phyloP scores from a whole-genome alignment of 495 filamentous ascomycete genomes.

The Stereocaulon alpinum region DNA sequence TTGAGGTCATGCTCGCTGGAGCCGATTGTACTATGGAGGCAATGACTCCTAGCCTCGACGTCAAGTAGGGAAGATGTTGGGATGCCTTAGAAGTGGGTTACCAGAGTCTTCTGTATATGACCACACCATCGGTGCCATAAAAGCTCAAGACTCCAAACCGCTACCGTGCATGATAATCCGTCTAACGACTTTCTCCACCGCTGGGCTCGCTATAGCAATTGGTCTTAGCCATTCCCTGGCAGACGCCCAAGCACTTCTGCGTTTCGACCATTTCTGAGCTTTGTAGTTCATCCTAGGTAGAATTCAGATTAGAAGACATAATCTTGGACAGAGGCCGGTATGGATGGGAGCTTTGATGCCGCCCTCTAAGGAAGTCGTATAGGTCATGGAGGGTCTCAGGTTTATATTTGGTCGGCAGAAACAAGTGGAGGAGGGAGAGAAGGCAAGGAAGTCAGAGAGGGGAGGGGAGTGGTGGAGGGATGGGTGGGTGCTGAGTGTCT shows the following conservation, averaged over 20 bases:
- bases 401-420: neutral
- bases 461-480: neutral
- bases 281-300: neutral
- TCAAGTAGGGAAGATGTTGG: neutral
- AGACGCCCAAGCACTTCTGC: slow-evolving; percentile 37
- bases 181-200: slow-evolving; percentile 32
- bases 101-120: neutral
- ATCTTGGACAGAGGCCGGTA: neutral
- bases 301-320: neutral
- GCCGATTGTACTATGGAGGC: neutral
- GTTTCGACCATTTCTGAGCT: slow-evolving; percentile 40
- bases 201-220: slow-evolving; percentile 34
- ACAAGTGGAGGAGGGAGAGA: neutral
- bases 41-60: neutral
- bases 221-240: slow-evolving; percentile 37
- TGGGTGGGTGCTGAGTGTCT: neutral
- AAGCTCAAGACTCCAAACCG: slow-evolving; percentile 16
- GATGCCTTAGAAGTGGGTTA: neutral
- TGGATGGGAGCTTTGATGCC: neutral
- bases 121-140: neutral
- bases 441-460: neutral
- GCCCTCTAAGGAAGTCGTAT: neutral
- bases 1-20: neutral
- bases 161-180: slow-evolving; percentile 31
- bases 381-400: neutral